Evolutionary conservation across 345 rosid species (phyloP), one percentile per base, ranked within the genome.

Genomic region (Populus simonii): DNA sequence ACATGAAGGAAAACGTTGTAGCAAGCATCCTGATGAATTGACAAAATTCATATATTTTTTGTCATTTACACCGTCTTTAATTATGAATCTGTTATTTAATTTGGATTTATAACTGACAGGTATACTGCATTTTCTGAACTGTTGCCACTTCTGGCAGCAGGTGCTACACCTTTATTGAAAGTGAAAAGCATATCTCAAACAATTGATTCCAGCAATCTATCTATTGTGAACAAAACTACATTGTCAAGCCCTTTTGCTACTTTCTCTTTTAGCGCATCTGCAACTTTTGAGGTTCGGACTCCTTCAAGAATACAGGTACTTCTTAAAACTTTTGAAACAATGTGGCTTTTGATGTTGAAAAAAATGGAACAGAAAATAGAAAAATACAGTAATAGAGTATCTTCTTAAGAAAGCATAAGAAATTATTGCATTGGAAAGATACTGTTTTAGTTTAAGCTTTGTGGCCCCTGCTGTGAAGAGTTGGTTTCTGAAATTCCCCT

Each of bases 81-180:
- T 29, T 13, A 11, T 67, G 55, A 79, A 22, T 10, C 53, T 9
- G 36, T 41, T 49, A 62, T 36, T 20, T 23, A 9, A 23, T 25
- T 18, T 78, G 72, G 70, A 55, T 49, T 76, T 29, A 23, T 41
- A 5, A 8, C 43, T 70, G 20, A 71, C 76, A 95, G 99, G 87
- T 95, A 95, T 80, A 95, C 98, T 43, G 96, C 98, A 38, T 92
- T 85, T 83, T 95, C 99, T 4, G 98, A 95, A 92, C 78, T 95
- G 80, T 80, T 95, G 87, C 98, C 99, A 7, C 92, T 95, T 36
- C 84, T 95, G 73, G 98, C 98, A n/a, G 88, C 76, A 7, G 92
- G 96, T 47, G 66, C 90, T 23, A 85, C 86, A 63, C 98, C 99
- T 4, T 84, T 95, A 29, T 57, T 95, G 79, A 95, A 95, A 85